Base-by-base conservation (phyloP, 805 yeast genomes). In the Wickerhamomyces queroliae region DNA sequence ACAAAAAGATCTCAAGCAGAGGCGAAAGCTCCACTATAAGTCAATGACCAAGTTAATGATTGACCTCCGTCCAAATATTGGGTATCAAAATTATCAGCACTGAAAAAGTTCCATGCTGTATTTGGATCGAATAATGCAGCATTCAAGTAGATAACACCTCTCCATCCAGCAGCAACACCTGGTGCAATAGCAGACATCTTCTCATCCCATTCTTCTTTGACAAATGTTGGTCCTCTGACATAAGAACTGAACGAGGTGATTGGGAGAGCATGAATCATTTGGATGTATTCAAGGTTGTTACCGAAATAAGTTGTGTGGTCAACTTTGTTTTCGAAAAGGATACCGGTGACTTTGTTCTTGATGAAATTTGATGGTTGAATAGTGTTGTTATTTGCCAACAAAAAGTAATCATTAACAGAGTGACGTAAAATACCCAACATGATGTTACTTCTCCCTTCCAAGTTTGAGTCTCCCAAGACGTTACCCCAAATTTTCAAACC, bases 21-120 rank as follows among this genome's bases (percentile, higher is more conserved):
- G 11, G 54, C 47, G 38, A 55, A 55, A 2, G 57, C 60, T 27
- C 81, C 95, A 34, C 86, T 70, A 48, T 75, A 85, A 0, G 95
- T 79, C 46, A 89, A 66, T 11, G 90, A 80, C 95, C 96, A 89
- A 0, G 96, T 83, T 45, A 80, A 65, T 21, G 91, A 80, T 70
- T 88, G 91, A 2, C 97, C 97, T 41, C 76, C 76, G 53, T 90
- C 97, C 35, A 90, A 73, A 47, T 70, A 72, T 4, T 58, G 51
- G n/a, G 65, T 63, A 33, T 66, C 55, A 71, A 86, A 89, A 40
- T 63, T 64, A 6, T 65, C 49, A 25, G 74, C 55, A 2, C 80
- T 56, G 56, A 86, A 87, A 61, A 76, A 88, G 2, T 62, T 47
- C 55, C 78, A 87, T 0, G 95, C 70, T 1, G 70, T 41, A 26